Base-by-base conservation (phyloP, 345 rosid species). In the Raphanus sativus region DNA sequence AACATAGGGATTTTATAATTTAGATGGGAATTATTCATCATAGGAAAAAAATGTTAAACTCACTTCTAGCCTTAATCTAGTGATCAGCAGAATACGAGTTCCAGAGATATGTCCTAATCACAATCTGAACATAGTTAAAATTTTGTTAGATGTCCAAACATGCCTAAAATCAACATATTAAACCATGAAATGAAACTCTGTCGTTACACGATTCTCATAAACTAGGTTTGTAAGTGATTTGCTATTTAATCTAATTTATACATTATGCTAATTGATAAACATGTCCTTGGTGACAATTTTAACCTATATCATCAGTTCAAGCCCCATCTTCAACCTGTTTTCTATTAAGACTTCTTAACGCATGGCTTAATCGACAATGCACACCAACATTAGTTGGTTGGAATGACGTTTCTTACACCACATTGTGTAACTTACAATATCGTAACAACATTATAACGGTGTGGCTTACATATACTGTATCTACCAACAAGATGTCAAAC, bases 381-480 rank as follows among this genome's bases (percentile, higher is more conserved):
- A 48, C 8, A 48, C 55, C 55, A 48, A 48, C 55, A 48, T 5
- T 48, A n/a, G 54, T n/a, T 45, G 54, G 54, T n/a, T 45, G 54
- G 16, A 45, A 48, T 52, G 3, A 52, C 65, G 33, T 62, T 77
- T 70, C 71, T 4, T n/a, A 62, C 69, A 60, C 30, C 79, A 76
- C 26, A 61, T 24, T 54, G 73, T 75, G 13, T 16, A 38, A 56
- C 60, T 63, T 33, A 15, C 17, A 65, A 1, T 11, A 62, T 69
- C 17, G 30, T 66, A 45, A 71, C 21, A 56, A 34, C 29, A 48
- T n/a, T 25, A 25, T 17, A 69, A 52, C 24, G 3, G 8, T 59
- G 8, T 48, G 34, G 45, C 34, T 36, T 33, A 34, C 16, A 29
- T 45, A 4, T 13, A 45, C 34, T 4, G 34, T 33, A 48, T 52